These are phyloP conservation scores for Pythium oligandrum DNA, from an alignment of 352 stramenopile species.

Conservation along the genomic window DNA sequence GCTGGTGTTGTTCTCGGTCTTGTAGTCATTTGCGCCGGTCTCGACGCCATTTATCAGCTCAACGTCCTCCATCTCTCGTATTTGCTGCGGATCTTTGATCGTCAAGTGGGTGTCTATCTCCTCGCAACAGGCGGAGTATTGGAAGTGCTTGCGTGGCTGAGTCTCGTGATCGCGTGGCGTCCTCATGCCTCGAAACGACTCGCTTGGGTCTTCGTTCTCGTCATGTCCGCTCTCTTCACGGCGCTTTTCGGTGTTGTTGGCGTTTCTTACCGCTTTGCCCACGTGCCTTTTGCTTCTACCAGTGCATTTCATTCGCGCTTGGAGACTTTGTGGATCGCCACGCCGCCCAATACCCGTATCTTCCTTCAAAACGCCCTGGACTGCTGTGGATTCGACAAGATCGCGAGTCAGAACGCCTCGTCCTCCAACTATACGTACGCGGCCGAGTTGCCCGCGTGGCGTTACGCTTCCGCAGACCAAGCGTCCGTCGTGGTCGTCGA, in stretches of 20 bases:
- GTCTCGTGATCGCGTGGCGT: slow-evolving; percentile 23
- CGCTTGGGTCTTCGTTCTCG: slow-evolving; percentile 24
- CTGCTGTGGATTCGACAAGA: slow-evolving; percentile 23
- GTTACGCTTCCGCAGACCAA: neutral
- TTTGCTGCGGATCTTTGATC: slow-evolving; percentile 49
- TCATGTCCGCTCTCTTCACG: slow-evolving; percentile 38
- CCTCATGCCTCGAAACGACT: slow-evolving; percentile 13
- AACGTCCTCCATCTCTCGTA: slow-evolving; percentile 68
- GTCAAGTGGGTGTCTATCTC: slow-evolving; percentile 44
- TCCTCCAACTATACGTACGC: slow-evolving; percentile 15
- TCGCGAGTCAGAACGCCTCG: slow-evolving; percentile 8
- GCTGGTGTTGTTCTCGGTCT: slow-evolving; percentile 16
- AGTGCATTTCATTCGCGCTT: slow-evolving; percentile 16
- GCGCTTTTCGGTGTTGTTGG: slow-evolving; percentile 32
- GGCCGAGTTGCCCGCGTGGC: slow-evolving; percentile 11
- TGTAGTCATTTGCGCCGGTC: slow-evolving; percentile 35
- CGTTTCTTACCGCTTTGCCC: slow-evolving; percentile 31
- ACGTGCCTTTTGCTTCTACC: slow-evolving; percentile 9
- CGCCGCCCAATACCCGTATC: slow-evolving; percentile 12
- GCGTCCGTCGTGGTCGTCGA: neutral
- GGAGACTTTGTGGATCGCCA: slow-evolving; percentile 13
- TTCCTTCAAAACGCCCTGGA: slow-evolving; percentile 19
- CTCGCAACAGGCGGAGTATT: slow-evolving; percentile 31
- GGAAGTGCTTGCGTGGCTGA: slow-evolving; percentile 27
- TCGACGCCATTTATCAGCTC: slow-evolving; percentile 56